phyloP scores from a whole-genome alignment of 345 rosid genomes.

The Pseudoturritis turrita region DNA sequence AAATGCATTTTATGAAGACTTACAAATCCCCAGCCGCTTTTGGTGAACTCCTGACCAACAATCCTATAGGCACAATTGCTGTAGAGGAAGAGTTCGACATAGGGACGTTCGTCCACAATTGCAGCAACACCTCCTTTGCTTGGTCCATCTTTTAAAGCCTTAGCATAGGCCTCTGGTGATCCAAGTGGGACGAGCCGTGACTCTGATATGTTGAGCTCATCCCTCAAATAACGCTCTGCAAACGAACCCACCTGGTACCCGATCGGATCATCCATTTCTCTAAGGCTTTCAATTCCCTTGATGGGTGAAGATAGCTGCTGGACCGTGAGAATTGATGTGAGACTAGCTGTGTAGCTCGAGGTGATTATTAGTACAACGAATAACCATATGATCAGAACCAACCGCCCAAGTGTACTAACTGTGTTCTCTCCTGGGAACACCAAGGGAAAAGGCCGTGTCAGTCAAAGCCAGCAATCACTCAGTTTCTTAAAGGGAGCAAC shows the following conservation, averaged over 20 bases:
- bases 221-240: constrained; percentile 64
- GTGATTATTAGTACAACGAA: constrained; percentile 86
- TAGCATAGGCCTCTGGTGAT: constrained; percentile 75
- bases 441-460: constrained; percentile 17
- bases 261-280: constrained; percentile 51
- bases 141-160: constrained; percentile 68
- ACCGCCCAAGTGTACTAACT: constrained; percentile 73
- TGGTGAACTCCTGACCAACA: constrained; percentile 82
- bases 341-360: constrained; percentile 95
- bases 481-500: constrained; percentile 75
- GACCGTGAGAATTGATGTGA: constrained; percentile 90
- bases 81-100: constrained; percentile 72
- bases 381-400: constrained; percentile 87
- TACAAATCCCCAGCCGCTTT: constrained; percentile 94
- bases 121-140: constrained; percentile 85
- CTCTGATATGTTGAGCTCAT: constrained; percentile 67
- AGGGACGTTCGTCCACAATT: constrained; percentile 80
- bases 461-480: constrained; percentile 15
- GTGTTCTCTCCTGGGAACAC: constrained; percentile 75
- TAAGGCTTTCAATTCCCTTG: constrained; percentile 77
- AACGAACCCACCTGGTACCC: constrained; percentile 92
- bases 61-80: constrained; percentile 68
- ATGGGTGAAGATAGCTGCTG: constrained; percentile 79
- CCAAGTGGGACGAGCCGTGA: constrained; percentile 75
- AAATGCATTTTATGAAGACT: constrained; percentile 29